Evolutionary conservation across 176 grass and related monocot species (phyloP), one percentile per base, ranked within the genome.

Genomic region (Carex cristatella): DNA sequence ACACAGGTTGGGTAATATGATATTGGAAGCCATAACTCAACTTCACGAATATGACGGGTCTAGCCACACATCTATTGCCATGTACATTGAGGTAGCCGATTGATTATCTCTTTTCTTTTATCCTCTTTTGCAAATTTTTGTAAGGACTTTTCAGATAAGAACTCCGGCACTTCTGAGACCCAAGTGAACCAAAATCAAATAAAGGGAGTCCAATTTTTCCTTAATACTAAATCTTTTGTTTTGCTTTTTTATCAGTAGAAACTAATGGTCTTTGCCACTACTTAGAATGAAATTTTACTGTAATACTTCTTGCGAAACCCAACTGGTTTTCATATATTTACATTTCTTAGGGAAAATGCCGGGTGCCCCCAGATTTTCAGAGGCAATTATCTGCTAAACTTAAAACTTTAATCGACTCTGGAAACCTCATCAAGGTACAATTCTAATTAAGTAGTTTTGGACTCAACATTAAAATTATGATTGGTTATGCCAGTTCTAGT

Each of bases 1-100:
- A 70, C 83, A 61, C 78, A 94, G 95, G 86, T 85, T 98, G 62
- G 90, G 92, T 86, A 90, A 91, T 63, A 88, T 93, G 64, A 98
- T 98, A 81, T 61, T 98, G 30, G 95, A 98, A 89, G 95, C 91
- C 87, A 83, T 98, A 89, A 86, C 66, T 33, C 92, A 85, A 42
- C 84, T 93, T 57, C 91, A 94, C 9, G 89, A 92, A 62, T 83
- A 86, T 59, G 86, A 87, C 35, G 91, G 95, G 18, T 94, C 95
- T 86, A 91, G 81, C 86, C 92, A 93, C 85, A 86, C 83, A 67
- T 59, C 91, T 70, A 91, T 98, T 80, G 69, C 93, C 48, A 28
- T 76, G 62, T 94, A 93, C 65, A 98, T 98, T 69, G 93, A 98
- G 95, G 95, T 98, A 65, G 64, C 44, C 5, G 11, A 75, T 75